Base-by-base conservation (phyloP, 2,329 filamentous ascomycete genomes). In the Fusarium tanahbumbuense region DNA sequence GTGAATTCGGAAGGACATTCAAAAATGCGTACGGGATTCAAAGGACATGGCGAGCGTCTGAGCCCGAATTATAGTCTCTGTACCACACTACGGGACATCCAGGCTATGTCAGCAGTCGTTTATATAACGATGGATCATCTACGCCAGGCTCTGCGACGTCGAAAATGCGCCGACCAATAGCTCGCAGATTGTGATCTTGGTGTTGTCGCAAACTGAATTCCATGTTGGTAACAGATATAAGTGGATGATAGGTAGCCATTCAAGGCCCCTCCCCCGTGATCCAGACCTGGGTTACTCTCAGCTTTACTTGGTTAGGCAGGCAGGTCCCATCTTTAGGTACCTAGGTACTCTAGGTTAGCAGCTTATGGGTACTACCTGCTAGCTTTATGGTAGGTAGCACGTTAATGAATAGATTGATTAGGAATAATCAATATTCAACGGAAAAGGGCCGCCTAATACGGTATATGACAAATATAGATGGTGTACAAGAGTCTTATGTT, bases 31-130 rank as follows among this genome's bases (percentile, higher is more conserved):
- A 78, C 77, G 65, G 60, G 72, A 59, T 62, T 70, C 67, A 47
- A 71, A 67, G 59, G 75, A 68, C 75, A 78, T 78, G 68, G 71
- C 73, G 67, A 67, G 45, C 57, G 56, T 64, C 62, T 64, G 57
- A 58, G 50, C 73, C 60, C 61, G 60, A 67, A 45, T 53, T 70
- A 67, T 56, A 55, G 64, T 37, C 34, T 37, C 34, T 10, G 45
- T 27, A 27, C 25, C 40, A 27, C 34, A 52, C 32, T 60, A 60
- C 66, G 62, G 49, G 37, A 59, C 60, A 67, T 64, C 56, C 52
- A 61, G 53, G 41, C 52, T 27, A 59, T 56, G 56, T 48, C 56
- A 57, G 37, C 41, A 53, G n/a, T 53, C 42, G 44, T 44, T 57
- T 42, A 50, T 52, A 44, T 20, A 48, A 40, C 28, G 28, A 41